Base-by-base conservation (phyloP, 2,329 filamentous ascomycete species). In the Ciborinia camelliae region DNA sequence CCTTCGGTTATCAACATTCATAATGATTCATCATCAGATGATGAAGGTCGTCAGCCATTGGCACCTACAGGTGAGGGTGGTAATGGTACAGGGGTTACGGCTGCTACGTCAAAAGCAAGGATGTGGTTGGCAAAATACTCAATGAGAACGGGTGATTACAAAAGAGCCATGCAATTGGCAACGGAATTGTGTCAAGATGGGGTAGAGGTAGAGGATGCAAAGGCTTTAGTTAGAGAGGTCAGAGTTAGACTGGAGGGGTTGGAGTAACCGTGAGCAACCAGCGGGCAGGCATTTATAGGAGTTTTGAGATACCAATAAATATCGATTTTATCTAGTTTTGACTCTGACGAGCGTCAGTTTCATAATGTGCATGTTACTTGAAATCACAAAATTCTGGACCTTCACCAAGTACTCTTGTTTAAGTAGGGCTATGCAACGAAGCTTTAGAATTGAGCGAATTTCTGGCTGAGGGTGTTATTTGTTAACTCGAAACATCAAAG, bases 121-220 rank as follows among this genome's bases (percentile, higher is more conserved):
- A 86, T 97, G 81, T 99, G 95, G 95, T 85, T 99, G 64, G 95
- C 95, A 20, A 86, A 87, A 64, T 90, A 88, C 79, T 90, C 92
- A 15, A 90, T 96, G 79, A 83, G 85, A 45, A 85, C 84, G 14
- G 87, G 87, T 47, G 92, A 97, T 76, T 91, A 91, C 71, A 81
- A 83, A 39, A 84, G 90, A 26, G 91, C 92, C 4, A 90, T 90
- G 77, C 86, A 91, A 68, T 79, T 98, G 50, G 93, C 92, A 0
- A 92, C 89, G 67, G 95, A 99, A 77, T 80, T 99, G 53, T 97
- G 93, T 75, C 92, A 97, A 77, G 95, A 99, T 77, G 95, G 95
- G 0, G 88, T 96, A 32, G 95, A 98, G 77, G 92, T 98, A 2
- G 95, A 99, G 75, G 95, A 99, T 77, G 95, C 95, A 35, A 98